A percentile compares a stretch with the other conserved stretches of the same genome.
phyloP scores from a whole-genome alignment of 2,329 filamentous ascomycete species.

The Ceratocystis harringtonii region DNA sequence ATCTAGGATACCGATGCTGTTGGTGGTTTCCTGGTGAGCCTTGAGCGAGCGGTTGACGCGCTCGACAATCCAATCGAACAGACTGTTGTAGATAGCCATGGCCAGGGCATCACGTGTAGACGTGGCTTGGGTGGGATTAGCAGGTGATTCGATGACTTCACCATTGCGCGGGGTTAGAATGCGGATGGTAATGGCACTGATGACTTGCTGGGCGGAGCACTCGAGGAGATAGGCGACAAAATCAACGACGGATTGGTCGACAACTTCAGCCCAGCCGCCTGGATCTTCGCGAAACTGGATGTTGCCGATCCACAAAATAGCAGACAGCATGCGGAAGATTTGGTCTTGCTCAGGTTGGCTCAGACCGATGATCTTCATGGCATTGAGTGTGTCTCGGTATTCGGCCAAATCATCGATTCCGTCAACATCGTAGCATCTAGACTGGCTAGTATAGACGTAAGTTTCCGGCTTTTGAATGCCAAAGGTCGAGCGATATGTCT shows the following conservation, averaged over 20 bases:
- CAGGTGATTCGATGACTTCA: slow-evolving; percentile 56
- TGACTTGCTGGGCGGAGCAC: slow-evolving; percentile 63
- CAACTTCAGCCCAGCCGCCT: slow-evolving; percentile 70
- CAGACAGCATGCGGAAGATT: slow-evolving; percentile 88
- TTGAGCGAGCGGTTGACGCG: slow-evolving; percentile 80
- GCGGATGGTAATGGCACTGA: slow-evolving; percentile 78
- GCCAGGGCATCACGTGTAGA: slow-evolving; percentile 81
- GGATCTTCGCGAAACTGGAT: slow-evolving; percentile 84
- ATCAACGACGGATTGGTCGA: slow-evolving; percentile 80
- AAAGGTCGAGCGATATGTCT: slow-evolving; percentile 71
- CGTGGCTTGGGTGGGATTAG: slow-evolving; percentile 74
- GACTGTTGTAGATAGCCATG: slow-evolving; percentile 92
- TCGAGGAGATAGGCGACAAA: slow-evolving; percentile 91
- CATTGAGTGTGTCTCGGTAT: slow-evolving; percentile 77
- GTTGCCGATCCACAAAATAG: slow-evolving; percentile 89
- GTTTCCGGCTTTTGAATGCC: slow-evolving; percentile 84
- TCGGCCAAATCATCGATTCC: slow-evolving; percentile 87
- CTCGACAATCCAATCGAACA: slow-evolving; percentile 97
- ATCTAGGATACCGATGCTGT: slow-evolving; percentile 91
- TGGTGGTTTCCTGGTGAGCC: slow-evolving; percentile 57
- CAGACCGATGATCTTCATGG: slow-evolving; percentile 89
- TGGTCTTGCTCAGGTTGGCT: slow-evolving; percentile 80
- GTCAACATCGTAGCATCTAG: slow-evolving; percentile 86
- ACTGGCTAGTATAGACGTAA: slow-evolving; percentile 84
- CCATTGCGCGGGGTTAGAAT: slow-evolving; percentile 57